Base-by-base conservation (phyloP, 2,329 filamentous ascomycete genomes). In the Pyricularia grisea region DNA sequence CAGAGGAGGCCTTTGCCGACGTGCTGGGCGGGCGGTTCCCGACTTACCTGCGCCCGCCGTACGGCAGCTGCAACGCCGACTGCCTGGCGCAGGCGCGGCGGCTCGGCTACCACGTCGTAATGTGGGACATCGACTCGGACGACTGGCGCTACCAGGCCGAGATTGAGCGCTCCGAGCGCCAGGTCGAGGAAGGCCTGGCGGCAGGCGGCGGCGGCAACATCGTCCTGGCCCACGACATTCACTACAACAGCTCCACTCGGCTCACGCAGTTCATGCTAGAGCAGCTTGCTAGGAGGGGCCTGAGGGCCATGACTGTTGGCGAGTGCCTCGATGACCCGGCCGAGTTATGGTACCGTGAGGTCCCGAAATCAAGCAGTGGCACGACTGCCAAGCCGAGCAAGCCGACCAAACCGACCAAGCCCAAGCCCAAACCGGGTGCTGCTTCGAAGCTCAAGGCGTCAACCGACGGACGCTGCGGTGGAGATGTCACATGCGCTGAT, bases 311-410 rank as follows among this genome's bases (percentile, higher is more conserved):
- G 12, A 82, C 81, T 5, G 76, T 83, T 17, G 82, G 82, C 63
- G 81, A 83, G 71, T 84, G 81, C 71, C 75, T 84, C 31, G 79
- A 77, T 14, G 82, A 84, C 72, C 78, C 79, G 12, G 68, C 73
- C 7, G 76, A 72, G 58, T 83, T 83, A 75, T 84, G 82, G 82
- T 84, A 84, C 74, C 79, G 82, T 30, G 72, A 74, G 33, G 65
- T 61, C 50, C 27, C 27, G 11, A 3, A 4, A 20, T 50, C 42
- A 4, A 63, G 25, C 27, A 27, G 25, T 2, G 36, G 64, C 23
- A 31, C 31, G 33, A n/a, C 9, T 25, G 17, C 58, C 23, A 28
- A 4, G 23, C 31, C 31, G 23, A 50, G 65, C 36, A 36, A 27
- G 7, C 61, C n/a, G n/a, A n/a, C n/a, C n/a, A n/a, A n/a, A n/a